phyloP scores from a whole-genome alignment of 306 rosid species.

The Argentina anserina region DNA sequence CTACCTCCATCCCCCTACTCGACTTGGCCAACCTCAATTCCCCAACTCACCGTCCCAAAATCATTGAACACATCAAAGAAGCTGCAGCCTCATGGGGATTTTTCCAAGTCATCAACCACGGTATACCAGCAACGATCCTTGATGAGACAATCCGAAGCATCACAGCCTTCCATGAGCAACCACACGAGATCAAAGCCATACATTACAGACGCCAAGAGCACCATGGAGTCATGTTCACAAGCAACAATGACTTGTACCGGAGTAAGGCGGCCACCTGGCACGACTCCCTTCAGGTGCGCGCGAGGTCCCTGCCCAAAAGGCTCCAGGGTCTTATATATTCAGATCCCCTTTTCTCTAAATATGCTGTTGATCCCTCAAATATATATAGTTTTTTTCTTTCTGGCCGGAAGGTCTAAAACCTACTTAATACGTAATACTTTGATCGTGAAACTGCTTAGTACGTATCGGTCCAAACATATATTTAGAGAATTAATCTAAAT shows the following conservation, averaged over 20 bases:
- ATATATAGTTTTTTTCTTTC: too few relatives aligned
- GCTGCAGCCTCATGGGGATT: slow-evolving; percentile 45
- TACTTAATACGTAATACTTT: too few relatives aligned
- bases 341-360: background rate
- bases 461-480: too few relatives aligned
- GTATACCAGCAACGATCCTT: slow-evolving; percentile 17
- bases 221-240: slow-evolving; percentile 28
- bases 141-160: slow-evolving; percentile 25
- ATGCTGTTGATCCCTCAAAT: too few relatives aligned
- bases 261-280: slow-evolving; percentile 34
- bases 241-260: slow-evolving; percentile 36
- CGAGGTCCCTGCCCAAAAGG: background rate
- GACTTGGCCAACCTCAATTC: slow-evolving; percentile 30
- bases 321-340: background rate
- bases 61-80: slow-evolving; percentile 29
- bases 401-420: too few relatives aligned
- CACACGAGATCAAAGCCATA: slow-evolving; percentile 24
- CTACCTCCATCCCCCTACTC: slow-evolving; percentile 31
- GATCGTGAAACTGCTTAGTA: too few relatives aligned
- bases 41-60: slow-evolving; percentile 12
- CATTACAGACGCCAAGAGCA: slow-evolving; percentile 38
- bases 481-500: too few relatives aligned
- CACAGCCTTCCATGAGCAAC: slow-evolving; percentile 37
- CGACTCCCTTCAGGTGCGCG: slow-evolving; percentile 33
- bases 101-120: slow-evolving; percentile 49